Base-by-base conservation (phyloP, 495 filamentous ascomycete species). In the Neurospora pannonica region DNA sequence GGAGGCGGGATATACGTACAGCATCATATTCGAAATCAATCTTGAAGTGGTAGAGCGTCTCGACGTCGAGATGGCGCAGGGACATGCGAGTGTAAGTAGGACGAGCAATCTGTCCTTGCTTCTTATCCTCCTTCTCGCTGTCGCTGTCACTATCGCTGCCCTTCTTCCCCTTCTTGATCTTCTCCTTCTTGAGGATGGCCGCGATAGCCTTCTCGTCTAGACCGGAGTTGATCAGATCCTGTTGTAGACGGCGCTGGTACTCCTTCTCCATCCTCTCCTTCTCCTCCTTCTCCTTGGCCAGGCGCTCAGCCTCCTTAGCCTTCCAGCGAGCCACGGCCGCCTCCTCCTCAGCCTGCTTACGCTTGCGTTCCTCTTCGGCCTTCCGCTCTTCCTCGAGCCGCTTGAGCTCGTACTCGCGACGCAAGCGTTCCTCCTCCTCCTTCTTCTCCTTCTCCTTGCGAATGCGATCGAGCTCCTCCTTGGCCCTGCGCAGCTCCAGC, bases 61-160 rank as follows among this genome's bases (percentile, higher is more conserved):
- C 86, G 72, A 90, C 82, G 34, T 88, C 89, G 31, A 90, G 81
- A 79, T 90, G 84, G 69, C 81, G 81, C 54, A 88, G 81, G 1
- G 87, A 83, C 87, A 90, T 88, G 74, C 87, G 85, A 9, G 87
- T 89, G 77, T 88, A 90, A 0, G 87, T 87, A 5, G 86, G 86
- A 11, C 84, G 82, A 24, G 80, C 76, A 19, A 77, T 60, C 54
- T 74, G 73, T 4, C 73, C 74, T 67, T 42, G 74, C 42, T 73
- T 39, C 28, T 74, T 60, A 15, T 71, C 46, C 28, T 77, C 62
- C 72, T 79, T 69, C 28, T 77, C 70, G 70, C 80, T 78, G 31
- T 77, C 75, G 71, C 77, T 48, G 31, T 77, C 75, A 69, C 74
- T 73, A 34, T 78, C 73, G 46, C 77, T 74, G 48, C 77, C 74